phyloP scores from a whole-genome alignment of 352 stramenopile genomes.

The Phytophthora foliorum region DNA sequence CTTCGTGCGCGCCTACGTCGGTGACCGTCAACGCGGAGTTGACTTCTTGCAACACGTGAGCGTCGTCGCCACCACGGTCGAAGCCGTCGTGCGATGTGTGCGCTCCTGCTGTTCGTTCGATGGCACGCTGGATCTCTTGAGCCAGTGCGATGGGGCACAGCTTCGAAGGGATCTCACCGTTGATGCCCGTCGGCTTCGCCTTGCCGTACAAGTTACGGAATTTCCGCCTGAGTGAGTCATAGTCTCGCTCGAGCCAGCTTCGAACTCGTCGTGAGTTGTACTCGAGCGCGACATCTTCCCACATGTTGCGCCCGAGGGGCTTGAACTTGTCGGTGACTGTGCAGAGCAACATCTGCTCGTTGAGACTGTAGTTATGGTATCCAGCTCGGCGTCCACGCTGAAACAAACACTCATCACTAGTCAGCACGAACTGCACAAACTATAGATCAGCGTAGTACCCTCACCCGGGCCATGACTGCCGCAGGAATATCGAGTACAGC shows the following conservation, averaged over 20 bases:
- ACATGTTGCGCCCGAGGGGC: not conserved
- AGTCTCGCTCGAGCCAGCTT: not conserved
- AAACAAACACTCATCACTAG: too few species aligned
- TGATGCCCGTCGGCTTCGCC: not conserved
- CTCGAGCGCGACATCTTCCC: not conserved
- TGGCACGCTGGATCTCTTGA: not conserved
- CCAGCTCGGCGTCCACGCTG: not conserved
- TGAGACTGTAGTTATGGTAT: not conserved
- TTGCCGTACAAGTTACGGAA: not conserved
- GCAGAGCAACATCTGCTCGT: constrained; percentile 6
- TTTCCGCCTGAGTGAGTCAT: not conserved
- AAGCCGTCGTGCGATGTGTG: not conserved
- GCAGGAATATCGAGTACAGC: too few species aligned
- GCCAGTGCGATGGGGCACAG: not conserved
- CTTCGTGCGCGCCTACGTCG: too few species aligned
- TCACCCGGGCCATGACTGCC: too few species aligned
- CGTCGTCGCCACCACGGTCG: not conserved
- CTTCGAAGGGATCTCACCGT: not conserved
- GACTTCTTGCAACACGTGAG: not conserved
- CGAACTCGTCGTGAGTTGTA: not conserved
- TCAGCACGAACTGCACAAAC: too few species aligned
- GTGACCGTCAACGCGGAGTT: too few species aligned
- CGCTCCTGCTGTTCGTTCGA: not conserved
- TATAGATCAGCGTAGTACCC: too few species aligned
- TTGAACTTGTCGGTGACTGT: not conserved